Conservation (phyloP, 352 stramenopile genomes). For the Pythium plurisporium region DNA sequence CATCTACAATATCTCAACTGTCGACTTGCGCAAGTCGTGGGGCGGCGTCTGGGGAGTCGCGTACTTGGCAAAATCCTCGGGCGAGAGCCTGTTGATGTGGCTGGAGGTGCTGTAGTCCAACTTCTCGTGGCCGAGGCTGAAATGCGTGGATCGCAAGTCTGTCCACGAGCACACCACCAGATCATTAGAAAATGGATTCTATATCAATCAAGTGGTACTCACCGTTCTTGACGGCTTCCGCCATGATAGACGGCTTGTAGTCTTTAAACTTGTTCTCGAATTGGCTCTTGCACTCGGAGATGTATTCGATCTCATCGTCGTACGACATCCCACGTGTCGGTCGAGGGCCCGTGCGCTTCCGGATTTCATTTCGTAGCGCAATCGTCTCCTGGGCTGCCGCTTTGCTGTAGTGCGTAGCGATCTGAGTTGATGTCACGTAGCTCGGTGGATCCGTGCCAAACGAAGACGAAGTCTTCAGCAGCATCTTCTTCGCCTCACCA, state of each 20-base stretch:
- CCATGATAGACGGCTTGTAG: conserved; percentile 71
- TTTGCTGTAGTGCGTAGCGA: conserved; percentile 67
- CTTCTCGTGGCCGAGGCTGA: conserved; percentile 55
- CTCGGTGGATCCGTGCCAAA: conserved; percentile 49
- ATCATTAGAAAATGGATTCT: not conserved
- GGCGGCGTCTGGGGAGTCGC: conserved; percentile 35
- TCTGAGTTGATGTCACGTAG: conserved; percentile 59
- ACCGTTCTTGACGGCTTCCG: conserved; percentile 75
- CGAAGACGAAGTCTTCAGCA: conserved; percentile 50
- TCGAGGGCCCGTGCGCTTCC: conserved; percentile 49
- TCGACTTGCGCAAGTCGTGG: conserved; percentile 68
- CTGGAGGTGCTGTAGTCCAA: conserved; percentile 70
- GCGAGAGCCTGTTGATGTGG: conserved; percentile 45
- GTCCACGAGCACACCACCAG: not conserved
- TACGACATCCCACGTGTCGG: conserved; percentile 63
- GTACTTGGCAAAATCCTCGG: conserved; percentile 59
- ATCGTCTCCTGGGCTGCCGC: conserved; percentile 52
- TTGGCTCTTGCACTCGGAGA: conserved; percentile 67
- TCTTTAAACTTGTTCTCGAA: conserved; percentile 70
- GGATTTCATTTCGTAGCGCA: conserved; percentile 57
- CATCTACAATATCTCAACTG: conserved; percentile 49
- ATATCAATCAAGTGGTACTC: not conserved
- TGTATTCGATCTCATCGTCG: conserved; percentile 74
- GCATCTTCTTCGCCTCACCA: conserved; percentile 45
- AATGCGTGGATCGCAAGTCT: conserved; percentile 82